Percentiles rank a stretch among this genome's conserved stretches.
Conservation (phyloP, 1,284 basidiomycete species). For the Sporisorium graminicola region DNA sequence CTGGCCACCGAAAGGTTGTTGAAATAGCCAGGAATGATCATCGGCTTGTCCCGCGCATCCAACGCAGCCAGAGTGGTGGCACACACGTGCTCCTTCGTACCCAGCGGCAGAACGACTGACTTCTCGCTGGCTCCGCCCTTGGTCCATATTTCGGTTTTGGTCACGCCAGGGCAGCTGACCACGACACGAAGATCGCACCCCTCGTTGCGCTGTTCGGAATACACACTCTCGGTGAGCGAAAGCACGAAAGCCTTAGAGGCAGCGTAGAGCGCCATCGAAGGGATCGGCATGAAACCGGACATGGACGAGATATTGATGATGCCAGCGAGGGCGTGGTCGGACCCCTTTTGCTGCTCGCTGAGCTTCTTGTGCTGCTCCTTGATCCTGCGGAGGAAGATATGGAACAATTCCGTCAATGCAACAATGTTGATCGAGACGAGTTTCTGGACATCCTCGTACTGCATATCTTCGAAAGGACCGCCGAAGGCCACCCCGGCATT, state of each 20-base stretch:
- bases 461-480: slow-evolving; percentile 30
- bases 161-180: slow-evolving; percentile 27
- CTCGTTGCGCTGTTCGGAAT: slow-evolving; percentile 35
- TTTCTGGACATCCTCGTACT: slow-evolving; percentile 17
- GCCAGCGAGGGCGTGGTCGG: slow-evolving; percentile 20
- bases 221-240: slow-evolving; percentile 31
- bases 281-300: slow-evolving; percentile 35
- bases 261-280: slow-evolving; percentile 39
- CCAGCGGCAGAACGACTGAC: slow-evolving; percentile 22
- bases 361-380: slow-evolving; percentile 21
- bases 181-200: slow-evolving; percentile 25
- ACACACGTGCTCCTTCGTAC: slow-evolving; percentile 32
- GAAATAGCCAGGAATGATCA: slow-evolving; percentile 44
- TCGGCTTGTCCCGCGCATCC: slow-evolving; percentile 23
- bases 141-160: slow-evolving; percentile 33
- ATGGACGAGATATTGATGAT: slow-evolving; percentile 37
- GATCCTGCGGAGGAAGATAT: slow-evolving; percentile 29
- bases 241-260: slow-evolving; percentile 41
- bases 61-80: slow-evolving; percentile 27
- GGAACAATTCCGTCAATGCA: slow-evolving; percentile 31
- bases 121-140: slow-evolving; percentile 30
- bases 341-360: slow-evolving; percentile 17
- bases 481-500: slow-evolving; percentile 41
- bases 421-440: slow-evolving; percentile 32
- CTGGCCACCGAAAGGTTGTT: slow-evolving; percentile 26